Evolutionary conservation across 805 yeast species (phyloP).

Genomic region (Wilhelminamyces savonicus): DNA sequence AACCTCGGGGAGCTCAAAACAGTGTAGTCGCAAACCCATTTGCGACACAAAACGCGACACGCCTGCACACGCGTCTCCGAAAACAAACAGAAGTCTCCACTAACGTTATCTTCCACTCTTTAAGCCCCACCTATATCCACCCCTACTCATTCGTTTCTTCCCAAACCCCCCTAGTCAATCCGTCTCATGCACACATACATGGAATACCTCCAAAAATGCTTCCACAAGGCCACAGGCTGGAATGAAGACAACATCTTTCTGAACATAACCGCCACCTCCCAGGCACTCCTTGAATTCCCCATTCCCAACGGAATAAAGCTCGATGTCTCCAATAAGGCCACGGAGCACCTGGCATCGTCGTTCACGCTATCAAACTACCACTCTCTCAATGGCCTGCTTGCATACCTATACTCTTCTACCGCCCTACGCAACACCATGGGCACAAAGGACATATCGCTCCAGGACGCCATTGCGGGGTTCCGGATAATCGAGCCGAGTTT

Average conservation of each 20-base stretch:
- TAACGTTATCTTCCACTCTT: no score
- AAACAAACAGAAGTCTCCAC: no score
- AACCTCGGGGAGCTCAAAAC: no score
- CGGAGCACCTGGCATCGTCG: conserved; percentile 66
- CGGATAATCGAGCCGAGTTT: conserved; percentile 45
- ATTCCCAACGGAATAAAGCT: conserved; percentile 64
- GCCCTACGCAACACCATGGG: conserved; percentile 47
- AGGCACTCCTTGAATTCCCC: conserved; percentile 62
- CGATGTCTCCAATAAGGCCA: conserved; percentile 63
- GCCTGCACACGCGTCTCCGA: no score
- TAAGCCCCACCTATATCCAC: no score
- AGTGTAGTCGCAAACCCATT: no score
- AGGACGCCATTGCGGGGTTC: conserved; percentile 67
- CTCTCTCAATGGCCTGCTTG: conserved; percentile 70
- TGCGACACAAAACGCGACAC: no score
- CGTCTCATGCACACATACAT: conserved; percentile 66
- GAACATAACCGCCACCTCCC: conserved; percentile 65
- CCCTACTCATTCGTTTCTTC: no score
- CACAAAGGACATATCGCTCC: conserved; percentile 50
- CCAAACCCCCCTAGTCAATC: neutral
- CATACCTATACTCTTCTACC: conserved; percentile 69
- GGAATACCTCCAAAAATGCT: conserved; percentile 78
- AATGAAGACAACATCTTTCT: conserved; percentile 72
- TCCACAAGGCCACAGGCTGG: conserved; percentile 70
- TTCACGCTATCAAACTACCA: conserved; percentile 61